These are phyloP conservation scores for Avena insularis DNA, from an alignment of 176 grass and related monocot species.

Conservation along the genomic window DNA sequence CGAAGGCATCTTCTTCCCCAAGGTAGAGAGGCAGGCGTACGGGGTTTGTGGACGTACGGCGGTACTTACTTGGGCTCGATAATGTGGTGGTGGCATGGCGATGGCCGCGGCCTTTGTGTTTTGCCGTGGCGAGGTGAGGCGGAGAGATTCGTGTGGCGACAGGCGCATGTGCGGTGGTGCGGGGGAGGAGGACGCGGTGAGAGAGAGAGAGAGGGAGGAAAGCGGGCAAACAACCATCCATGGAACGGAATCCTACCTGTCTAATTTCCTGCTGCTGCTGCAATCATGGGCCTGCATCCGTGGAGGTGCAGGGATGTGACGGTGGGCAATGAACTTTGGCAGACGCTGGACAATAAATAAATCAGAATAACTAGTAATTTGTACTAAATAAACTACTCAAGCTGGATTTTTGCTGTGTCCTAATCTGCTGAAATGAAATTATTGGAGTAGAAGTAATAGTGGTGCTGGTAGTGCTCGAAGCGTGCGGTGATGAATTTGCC, in stretches of 20 bases:
- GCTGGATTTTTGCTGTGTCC: too few species aligned
- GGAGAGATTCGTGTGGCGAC: not conserved
- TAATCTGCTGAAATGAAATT: not conserved
- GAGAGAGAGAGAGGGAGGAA: too few species aligned
- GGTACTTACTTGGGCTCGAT: not conserved
- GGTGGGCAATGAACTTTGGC: not conserved
- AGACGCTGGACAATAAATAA: not conserved
- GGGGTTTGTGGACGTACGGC: not conserved
- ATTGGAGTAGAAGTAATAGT: too few species aligned
- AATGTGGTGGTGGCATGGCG: not conserved
- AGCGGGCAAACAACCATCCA: not conserved
- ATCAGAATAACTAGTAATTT: too few species aligned
- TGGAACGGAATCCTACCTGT: too few species aligned
- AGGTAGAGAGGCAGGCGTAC: not conserved
- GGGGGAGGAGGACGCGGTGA: not conserved
- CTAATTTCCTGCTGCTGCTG: not conserved
- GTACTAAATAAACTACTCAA: too few species aligned
- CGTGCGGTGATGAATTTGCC: not conserved
- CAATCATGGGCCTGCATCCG: not conserved
- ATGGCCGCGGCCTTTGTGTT: not conserved
- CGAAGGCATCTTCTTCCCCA: not conserved
- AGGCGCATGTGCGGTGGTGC: constrained; percentile 38
- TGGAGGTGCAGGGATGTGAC: not conserved
- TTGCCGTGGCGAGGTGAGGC: too few species aligned
- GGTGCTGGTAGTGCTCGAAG: not conserved